Base-by-base conservation (phyloP, 371 early-diverging fungal species). In the Lichtheimia ramosa region DNA sequence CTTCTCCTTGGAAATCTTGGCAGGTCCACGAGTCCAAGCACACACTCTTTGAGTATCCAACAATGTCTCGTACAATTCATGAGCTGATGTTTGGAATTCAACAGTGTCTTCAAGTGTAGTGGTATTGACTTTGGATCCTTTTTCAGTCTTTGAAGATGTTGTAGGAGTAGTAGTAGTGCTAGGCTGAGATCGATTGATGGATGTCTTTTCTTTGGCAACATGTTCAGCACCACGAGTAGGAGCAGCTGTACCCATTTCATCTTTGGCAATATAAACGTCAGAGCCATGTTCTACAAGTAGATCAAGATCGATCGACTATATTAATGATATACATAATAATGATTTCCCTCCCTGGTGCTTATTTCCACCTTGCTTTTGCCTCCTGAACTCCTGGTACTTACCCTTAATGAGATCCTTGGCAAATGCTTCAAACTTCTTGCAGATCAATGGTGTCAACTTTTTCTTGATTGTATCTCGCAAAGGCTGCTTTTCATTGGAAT, bases 61-160 rank as follows among this genome's bases (percentile, higher is more conserved):
- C 42, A 96, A 77, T 0, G 90, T 87, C 48, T 87, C 86, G 68
- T 86, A 96, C 13, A 97, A 59, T 57, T 96, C 95, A 16, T 81
- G 75, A 0, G 93, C 92, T n/a, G 93, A 88, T 39, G 94, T 91
- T 65, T 90, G 88, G 69, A 97, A 92, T 67, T 96, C 96, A 23
- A 90, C 68, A 15, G 79, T 77, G 52, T 92, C 89, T n/a, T 72
- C 81, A 39, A 94, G 68, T 0, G 88, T 88, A 12, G 87, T 88
- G 13, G 90, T 83, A 39, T 86, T 86, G 43, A 91, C 83, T 12
- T 73, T 69, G 25, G 68, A 55, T 16, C 15, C 24, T 15, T 48
- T 43, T 16, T 16, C 56, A 34, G 20, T 43, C 14, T 48, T 51
- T 14, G 13, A 13, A 13, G 57, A 8, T 5, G 61, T 48, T 12